Evolutionary conservation across 352 stramenopile genomes (phyloP).

Genomic region (Globisporangium megalacanthum): DNA sequence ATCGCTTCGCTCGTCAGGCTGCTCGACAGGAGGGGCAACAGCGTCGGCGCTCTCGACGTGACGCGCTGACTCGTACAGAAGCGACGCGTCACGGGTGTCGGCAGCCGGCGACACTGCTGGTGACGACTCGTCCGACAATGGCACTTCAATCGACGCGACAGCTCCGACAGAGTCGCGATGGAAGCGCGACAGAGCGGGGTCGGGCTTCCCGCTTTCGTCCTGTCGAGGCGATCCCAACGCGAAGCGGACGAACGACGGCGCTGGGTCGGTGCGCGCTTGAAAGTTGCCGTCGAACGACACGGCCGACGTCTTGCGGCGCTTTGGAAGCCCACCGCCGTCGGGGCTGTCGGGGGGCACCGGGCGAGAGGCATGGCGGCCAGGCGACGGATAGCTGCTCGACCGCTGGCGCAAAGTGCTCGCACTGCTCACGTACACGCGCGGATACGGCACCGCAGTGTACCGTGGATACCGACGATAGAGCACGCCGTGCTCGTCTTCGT

Average conservation of each 20-base stretch:
- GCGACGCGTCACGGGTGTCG: neutral
- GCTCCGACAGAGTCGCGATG: neutral
- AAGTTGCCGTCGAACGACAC: neutral
- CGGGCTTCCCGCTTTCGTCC: neutral
- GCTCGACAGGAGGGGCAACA: no score
- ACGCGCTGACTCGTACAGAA: neutral
- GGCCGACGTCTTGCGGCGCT: conserved; percentile 9
- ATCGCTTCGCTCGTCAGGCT: neutral
- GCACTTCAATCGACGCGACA: conserved; percentile 1
- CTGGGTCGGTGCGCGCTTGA: neutral
- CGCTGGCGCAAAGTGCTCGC: neutral
- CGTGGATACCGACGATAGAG: conserved; percentile 10
- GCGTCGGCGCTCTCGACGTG: neutral
- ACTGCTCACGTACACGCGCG: conserved; percentile 3
- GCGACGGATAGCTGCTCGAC: conserved; percentile 2
- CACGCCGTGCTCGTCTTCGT: conserved; percentile 7
- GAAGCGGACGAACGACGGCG: neutral
- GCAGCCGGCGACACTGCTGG: neutral
- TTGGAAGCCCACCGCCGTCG: neutral
- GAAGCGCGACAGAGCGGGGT: neutral
- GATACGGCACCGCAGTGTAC: conserved; percentile 2
- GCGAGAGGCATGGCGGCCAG: neutral
- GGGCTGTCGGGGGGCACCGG: conserved; percentile 1
- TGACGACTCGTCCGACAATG: conserved; percentile 1
- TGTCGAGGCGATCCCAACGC: neutral